Evolutionary conservation across 2,329 filamentous ascomycete species (phyloP).

Genomic region (Xylaria sp.): DNA sequence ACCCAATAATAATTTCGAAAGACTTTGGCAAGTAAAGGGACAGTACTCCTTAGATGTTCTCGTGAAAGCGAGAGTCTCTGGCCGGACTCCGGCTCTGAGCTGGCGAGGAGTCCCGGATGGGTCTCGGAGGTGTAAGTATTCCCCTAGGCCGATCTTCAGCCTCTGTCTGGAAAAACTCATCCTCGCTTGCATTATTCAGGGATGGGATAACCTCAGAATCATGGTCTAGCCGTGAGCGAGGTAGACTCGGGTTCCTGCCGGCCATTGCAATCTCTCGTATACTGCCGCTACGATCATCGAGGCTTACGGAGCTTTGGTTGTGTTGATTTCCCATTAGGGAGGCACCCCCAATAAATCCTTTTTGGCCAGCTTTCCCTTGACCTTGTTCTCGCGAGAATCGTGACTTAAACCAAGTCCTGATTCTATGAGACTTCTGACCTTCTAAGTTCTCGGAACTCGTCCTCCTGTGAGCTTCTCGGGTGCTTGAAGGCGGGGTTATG

Average conservation of each 20-base stretch:
- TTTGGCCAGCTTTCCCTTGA: conserved; percentile 47
- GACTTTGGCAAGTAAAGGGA: neutral
- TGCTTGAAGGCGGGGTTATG: conserved; percentile 32
- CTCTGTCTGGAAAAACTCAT: conserved; percentile 52
- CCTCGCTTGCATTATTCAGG: conserved; percentile 49
- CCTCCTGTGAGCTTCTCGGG: conserved; percentile 21
- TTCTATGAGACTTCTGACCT: conserved; percentile 44
- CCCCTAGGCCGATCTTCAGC: conserved; percentile 58
- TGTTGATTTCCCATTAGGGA: conserved; percentile 55
- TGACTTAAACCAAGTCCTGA: conserved; percentile 67
- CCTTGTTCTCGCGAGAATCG: conserved; percentile 57
- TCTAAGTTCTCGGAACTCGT: conserved; percentile 32
- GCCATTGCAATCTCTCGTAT: conserved; percentile 61
- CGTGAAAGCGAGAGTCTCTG: conserved; percentile 68
- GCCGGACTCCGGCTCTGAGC: conserved; percentile 62
- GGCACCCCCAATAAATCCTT: conserved; percentile 62
- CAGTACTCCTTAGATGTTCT: conserved; percentile 57
- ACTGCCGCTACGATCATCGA: conserved; percentile 56
- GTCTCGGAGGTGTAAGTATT: conserved; percentile 52
- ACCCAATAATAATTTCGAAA: neutral
- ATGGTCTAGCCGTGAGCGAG: conserved; percentile 29
- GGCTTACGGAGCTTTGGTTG: conserved; percentile 56
- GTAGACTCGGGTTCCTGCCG: conserved; percentile 48
- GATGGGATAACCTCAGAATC: conserved; percentile 41
- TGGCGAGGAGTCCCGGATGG: conserved; percentile 48